Evolutionary conservation across 148 eudicot genomes (phyloP).

Genomic region (Tetragonia tetragonoides): DNA sequence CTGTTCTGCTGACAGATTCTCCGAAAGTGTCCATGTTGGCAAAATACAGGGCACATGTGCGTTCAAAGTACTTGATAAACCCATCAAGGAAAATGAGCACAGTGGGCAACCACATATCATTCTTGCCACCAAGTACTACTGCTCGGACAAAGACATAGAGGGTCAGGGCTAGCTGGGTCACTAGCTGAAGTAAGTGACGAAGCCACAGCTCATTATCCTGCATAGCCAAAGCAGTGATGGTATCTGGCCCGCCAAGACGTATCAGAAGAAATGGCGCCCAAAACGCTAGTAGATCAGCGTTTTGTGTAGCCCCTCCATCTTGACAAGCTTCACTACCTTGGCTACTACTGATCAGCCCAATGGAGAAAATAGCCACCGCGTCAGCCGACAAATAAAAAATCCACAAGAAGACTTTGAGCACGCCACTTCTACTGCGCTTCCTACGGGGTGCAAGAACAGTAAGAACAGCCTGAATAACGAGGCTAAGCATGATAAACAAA

Average conservation of each 20-base stretch:
- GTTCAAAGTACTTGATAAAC: not conserved
- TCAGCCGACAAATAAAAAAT: constrained; percentile 11
- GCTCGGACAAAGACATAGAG: not conserved
- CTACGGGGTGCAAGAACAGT: constrained; percentile 7
- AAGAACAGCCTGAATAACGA: constrained; percentile 1
- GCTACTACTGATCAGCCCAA: not conserved
- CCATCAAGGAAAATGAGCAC: not conserved
- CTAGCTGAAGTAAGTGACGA: constrained; percentile 5
- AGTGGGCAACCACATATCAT: not conserved
- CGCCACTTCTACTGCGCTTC: not conserved
- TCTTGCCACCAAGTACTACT: not conserved
- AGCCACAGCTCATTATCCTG: not conserved
- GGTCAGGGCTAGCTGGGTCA: not conserved
- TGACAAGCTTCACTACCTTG: no score
- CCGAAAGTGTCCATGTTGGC: constrained; percentile 2
- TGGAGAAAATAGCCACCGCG: not conserved
- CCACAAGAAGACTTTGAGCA: not conserved
- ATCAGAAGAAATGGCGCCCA: constrained; percentile 12
- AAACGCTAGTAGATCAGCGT: not conserved
- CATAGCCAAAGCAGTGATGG: not conserved
- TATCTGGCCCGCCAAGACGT: constrained; percentile 14
- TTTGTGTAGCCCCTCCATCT: no score
- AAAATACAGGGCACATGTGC: not conserved
- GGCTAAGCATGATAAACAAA: not conserved
- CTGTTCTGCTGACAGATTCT: no score